Percentiles rank a stretch among this genome's conserved stretches.
phyloP scores from a whole-genome alignment of 164 flowering plant species.

The Sedum album region DNA sequence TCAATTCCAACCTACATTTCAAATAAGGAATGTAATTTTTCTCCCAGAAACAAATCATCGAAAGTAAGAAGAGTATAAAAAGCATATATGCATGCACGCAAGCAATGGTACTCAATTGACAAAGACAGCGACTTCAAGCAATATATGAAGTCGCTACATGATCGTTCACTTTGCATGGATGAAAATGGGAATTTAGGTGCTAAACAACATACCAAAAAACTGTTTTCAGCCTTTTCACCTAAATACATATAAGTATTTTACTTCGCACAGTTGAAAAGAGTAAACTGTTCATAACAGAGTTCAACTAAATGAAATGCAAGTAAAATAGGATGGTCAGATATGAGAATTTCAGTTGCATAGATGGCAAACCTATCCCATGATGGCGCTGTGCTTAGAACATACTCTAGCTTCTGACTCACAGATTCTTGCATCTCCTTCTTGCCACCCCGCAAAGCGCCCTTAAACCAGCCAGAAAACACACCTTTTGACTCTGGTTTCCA shows the following conservation, averaged over 20 bases:
- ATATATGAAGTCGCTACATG: no score
- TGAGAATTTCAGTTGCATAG: neutral
- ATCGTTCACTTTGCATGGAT: no score
- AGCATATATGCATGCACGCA: neutral
- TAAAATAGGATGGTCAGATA: neutral
- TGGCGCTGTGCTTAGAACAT: constrained; percentile 48
- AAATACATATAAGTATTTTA: no score
- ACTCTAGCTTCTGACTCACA: constrained; percentile 42
- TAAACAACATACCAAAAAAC: no score
- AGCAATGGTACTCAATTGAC: neutral
- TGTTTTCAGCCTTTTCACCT: no score
- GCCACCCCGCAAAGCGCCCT: constrained; percentile 59
- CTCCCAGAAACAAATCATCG: neutral
- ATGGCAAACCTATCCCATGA: constrained; percentile 82
- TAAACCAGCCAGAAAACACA: constrained; percentile 72
- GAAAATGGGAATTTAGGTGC: neutral
- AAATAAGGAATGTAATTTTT: constrained; percentile 5
- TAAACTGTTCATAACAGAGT: no score
- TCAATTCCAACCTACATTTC: constrained; percentile 69
- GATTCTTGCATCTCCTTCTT: constrained; percentile 76
- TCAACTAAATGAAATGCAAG: no score
- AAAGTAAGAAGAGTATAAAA: neutral
- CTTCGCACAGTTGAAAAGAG: neutral
- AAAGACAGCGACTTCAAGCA: no score
- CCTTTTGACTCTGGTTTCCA: constrained; percentile 54